These are phyloP conservation scores for Intubia oerlemansii DNA, from an alignment of 2,329 filamentous ascomycete genomes.

Conservation along the genomic window DNA sequence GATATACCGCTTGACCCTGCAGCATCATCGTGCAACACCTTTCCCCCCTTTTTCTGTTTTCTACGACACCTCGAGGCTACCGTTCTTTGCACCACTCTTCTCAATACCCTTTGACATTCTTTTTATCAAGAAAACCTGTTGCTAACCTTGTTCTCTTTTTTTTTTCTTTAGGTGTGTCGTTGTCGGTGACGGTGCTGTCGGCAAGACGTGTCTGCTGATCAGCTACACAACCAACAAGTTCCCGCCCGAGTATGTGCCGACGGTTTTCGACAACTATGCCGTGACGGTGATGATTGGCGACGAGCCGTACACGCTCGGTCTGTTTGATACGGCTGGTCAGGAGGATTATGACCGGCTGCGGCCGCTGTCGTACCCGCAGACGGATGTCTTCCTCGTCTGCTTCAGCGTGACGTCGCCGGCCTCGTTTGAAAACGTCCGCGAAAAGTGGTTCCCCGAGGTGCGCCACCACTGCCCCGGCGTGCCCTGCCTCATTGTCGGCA, in stretches of 20 bases:
- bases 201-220: slow-evolving; percentile 97
- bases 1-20: too few relatives aligned
- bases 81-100: too few relatives aligned
- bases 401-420: slow-evolving; percentile 95
- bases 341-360: slow-evolving; percentile 98
- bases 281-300: slow-evolving; percentile 99
- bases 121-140: too few relatives aligned
- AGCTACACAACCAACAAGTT: slow-evolving; percentile 99
- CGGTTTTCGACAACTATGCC: slow-evolving; percentile 98
- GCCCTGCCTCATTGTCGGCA: slow-evolving; percentile 92
- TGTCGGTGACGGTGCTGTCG: slow-evolving; percentile 96
- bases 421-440: slow-evolving; percentile 96
- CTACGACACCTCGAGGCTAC: too few relatives aligned
- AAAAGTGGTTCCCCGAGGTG: slow-evolving; percentile 98
- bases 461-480: slow-evolving; percentile 97
- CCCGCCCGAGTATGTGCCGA: slow-evolving; percentile 97
- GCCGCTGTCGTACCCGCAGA: slow-evolving; percentile 92
- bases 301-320: slow-evolving; percentile 88
- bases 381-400: slow-evolving; percentile 96
- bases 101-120: too few relatives aligned
- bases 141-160: too few relatives aligned
- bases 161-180: slow-evolving; percentile 90
- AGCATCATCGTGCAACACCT: too few relatives aligned
- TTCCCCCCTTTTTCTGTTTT: too few relatives aligned
- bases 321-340: slow-evolving; percentile 97